Base-by-base conservation (phyloP, 2,329 filamentous ascomycete species). In the Cladophialophora exuberans region DNA sequence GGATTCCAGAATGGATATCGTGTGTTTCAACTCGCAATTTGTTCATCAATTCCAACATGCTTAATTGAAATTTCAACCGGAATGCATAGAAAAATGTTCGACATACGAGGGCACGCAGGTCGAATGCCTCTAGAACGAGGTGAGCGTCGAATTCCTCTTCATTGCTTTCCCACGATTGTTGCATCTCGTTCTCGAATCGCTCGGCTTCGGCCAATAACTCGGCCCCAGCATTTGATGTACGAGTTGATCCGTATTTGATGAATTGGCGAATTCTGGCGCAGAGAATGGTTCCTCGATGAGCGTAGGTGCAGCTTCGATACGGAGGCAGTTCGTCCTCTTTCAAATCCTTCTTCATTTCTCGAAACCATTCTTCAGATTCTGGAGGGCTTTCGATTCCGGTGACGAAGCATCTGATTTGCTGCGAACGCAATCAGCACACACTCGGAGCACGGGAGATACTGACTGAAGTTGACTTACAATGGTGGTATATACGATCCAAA, bases 401-500 rank as follows among this genome's bases (percentile, higher is more conserved):
- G 35, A 60, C 42, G 25, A 62, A 54, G 20, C 50, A 62, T 25
- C 41, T 44, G 11, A 58, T 53, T 52, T 57, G 57, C 57, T 60
- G 28, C 23, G 7, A 22, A 11, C 38, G 4, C 11, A 10, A 35
- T 54, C n/a, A 39, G 47, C 25, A 30, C n/a, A 35, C 26, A 17
- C 4, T 3, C 20, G 18, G 23, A 18, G 15, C 11, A 23, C 10
- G 26, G 28, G 6, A n/a, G 20, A 7, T 6, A 2, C 11, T 4
- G 9, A 23, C 9, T 11, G 13, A 25, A n/a, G 20, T 3, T 23
- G 7, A 56, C 56, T 53, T 33, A 60, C 57, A 11, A 57, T 47
- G 4, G 57, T 38, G 18, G 31, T 51, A n/a, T 52, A 52, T 6
- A 56, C 20, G n/a, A 62, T 13, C 51, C 54, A 62, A 30, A 62